Conservation (phyloP, 192 early-diverging fungal species). For the Coemansia sp. region DNA sequence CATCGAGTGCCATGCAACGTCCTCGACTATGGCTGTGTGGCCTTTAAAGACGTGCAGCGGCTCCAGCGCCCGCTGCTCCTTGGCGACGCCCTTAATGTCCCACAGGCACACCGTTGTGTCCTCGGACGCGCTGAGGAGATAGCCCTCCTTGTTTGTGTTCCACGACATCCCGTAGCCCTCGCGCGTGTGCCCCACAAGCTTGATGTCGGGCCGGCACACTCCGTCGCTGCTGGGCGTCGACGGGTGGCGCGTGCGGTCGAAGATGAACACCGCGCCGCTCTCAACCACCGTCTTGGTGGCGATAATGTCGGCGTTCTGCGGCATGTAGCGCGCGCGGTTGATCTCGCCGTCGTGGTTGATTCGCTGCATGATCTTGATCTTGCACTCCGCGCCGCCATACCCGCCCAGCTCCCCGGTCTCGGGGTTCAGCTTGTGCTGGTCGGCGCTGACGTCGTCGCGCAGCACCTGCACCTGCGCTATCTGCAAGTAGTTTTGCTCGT, state of each 20-base stretch:
- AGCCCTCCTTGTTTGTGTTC: conserved; percentile 77
- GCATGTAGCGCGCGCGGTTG: conserved; percentile 98
- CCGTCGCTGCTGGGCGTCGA: conserved; percentile 72
- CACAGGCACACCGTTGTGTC: conserved; percentile 91
- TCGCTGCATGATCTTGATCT: conserved; percentile 83
- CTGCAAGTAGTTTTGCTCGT: conserved; percentile 96
- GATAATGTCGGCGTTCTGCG: conserved; percentile 91
- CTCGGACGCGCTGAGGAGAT: conserved; percentile 86
- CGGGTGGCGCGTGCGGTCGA: conserved; percentile 90
- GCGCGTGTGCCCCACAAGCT: conserved; percentile 81
- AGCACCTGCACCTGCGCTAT: conserved; percentile 91
- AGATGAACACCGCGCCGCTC: conserved; percentile 91
- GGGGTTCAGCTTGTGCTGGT: conserved; percentile 68
- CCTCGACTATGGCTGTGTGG: conserved; percentile 93
- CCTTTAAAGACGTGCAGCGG: conserved; percentile 76
- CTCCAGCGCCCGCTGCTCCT: conserved; percentile 73
- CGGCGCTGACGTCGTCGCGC: conserved; percentile 59
- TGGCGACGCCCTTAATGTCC: conserved; percentile 81
- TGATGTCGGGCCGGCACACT: conserved; percentile 82
- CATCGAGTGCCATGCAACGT: conserved; percentile 89
- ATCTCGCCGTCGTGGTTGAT: conserved; percentile 98
- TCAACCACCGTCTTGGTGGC: conserved; percentile 84
- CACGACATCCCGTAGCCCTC: conserved; percentile 97
- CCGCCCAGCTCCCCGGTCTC: conserved; percentile 78
- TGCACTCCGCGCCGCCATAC: conserved; percentile 78